Conservation (phyloP, 176 grass and related monocot species). For the Oryza glaberrima region DNA sequence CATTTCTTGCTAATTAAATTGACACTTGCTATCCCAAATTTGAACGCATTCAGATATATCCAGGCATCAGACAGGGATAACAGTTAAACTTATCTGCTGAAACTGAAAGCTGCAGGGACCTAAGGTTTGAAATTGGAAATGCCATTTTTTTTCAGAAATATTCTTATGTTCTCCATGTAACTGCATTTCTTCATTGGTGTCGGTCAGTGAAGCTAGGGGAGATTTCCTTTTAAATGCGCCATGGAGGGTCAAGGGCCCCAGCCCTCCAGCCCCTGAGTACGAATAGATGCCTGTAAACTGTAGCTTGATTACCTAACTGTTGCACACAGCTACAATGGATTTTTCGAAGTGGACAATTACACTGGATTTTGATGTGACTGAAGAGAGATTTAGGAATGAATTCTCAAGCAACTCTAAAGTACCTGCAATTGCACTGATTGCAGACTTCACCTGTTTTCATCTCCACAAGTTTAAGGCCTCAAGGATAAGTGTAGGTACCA, state of each 20-base stretch:
- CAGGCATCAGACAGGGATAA: neutral
- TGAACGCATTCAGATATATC: neutral
- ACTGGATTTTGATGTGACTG: neutral
- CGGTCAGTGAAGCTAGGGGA: constrained; percentile 6
- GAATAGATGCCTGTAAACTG: constrained; percentile 1
- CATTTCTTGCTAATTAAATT: neutral
- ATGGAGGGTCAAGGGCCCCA: constrained; percentile 11
- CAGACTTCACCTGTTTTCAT: constrained; percentile 10
- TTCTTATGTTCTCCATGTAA: neutral
- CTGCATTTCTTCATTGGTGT: constrained; percentile 20
- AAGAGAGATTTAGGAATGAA: neutral
- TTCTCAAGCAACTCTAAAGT: neutral
- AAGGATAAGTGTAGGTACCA: neutral
- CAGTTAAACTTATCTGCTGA: neutral
- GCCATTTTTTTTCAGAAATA: constrained; percentile 3
- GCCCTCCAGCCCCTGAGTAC: constrained; percentile 3
- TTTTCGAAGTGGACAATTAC: neutral
- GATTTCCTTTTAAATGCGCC: neutral
- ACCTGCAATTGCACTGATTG: neutral
- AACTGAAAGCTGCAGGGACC: neutral
- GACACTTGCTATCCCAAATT: neutral
- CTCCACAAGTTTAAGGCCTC: neutral
- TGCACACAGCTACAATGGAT: neutral
- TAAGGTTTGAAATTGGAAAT: neutral
- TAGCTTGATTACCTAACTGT: constrained; percentile 11